Percentiles rank a stretch among this genome's conserved stretches.
phyloP scores from a whole-genome alignment of 2,329 filamentous ascomycete genomes.

The Thelonectria blattea region DNA sequence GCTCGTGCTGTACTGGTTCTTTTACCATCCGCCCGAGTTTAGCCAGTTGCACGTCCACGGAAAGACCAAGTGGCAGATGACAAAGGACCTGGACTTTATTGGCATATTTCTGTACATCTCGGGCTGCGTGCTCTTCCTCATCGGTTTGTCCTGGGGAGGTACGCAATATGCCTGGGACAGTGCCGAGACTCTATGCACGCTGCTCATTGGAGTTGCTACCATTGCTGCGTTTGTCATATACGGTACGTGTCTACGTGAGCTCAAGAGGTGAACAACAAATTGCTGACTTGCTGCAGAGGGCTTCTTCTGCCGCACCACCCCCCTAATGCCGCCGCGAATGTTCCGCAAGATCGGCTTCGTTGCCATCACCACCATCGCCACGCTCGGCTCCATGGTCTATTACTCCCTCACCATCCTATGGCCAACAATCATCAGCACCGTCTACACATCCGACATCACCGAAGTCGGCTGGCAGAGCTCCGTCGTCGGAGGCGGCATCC shows the following conservation, averaged over 20 bases:
- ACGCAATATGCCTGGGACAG: constrained; percentile 49
- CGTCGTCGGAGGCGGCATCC: constrained; percentile 48
- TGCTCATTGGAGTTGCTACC: constrained; percentile 46
- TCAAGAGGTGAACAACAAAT: background rate
- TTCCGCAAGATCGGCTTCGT: constrained; percentile 49
- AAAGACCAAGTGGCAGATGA: constrained; percentile 45
- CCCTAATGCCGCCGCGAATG: constrained; percentile 50
- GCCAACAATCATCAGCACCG: constrained; percentile 47
- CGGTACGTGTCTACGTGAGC: constrained; percentile 27
- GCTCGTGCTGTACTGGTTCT: constrained; percentile 48
- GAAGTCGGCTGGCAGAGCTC: constrained; percentile 50
- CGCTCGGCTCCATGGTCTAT: constrained; percentile 51
- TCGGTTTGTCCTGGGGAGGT: constrained; percentile 52
- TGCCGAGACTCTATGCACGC: constrained; percentile 43
- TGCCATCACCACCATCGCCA: constrained; percentile 47
- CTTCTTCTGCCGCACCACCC: constrained; percentile 43
- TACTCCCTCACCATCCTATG: constrained; percentile 52
- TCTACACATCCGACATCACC: constrained; percentile 47
- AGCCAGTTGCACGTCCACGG: constrained; percentile 48
- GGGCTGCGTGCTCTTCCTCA: constrained; percentile 49
- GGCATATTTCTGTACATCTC: constrained; percentile 50
- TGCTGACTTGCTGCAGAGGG: constrained; percentile 38
- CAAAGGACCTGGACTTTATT: constrained; percentile 52
- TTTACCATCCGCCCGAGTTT: constrained; percentile 55
- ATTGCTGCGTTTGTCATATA: constrained; percentile 46